These are phyloP conservation scores for Aspergillus wentii DNA, from an alignment of 495 filamentous ascomycete species.

Conservation along the genomic window DNA sequence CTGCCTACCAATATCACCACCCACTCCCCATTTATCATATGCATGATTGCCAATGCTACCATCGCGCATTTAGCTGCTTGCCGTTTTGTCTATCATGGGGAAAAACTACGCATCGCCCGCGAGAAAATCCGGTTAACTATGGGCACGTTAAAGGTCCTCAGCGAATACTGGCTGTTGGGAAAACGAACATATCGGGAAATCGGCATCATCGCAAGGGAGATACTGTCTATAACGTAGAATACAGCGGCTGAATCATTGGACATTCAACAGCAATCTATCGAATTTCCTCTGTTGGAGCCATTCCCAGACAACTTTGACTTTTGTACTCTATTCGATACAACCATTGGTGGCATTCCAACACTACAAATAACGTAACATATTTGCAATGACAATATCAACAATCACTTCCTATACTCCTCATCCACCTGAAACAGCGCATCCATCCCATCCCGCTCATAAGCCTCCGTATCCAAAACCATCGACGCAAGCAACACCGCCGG, in stretches of 20 bases:
- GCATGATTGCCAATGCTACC: constrained; percentile 18
- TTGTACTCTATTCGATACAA: no score
- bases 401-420: constrained; percentile 13
- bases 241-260: no score
- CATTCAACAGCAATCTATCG: no score
- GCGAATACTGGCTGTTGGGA: constrained; percentile 14
- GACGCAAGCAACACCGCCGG: constrained; percentile 21
- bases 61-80: constrained; percentile 18
- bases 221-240: no score
- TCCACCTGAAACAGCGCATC: constrained; percentile 14
- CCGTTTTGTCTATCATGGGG: constrained; percentile 10
- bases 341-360: no score
- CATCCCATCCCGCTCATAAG: constrained; percentile 10
- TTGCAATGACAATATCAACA: no score
- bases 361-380: no score
- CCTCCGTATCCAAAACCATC: constrained; percentile 25
- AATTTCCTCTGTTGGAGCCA: no score
- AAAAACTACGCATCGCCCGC: constrained; percentile 5
- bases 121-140: constrained; percentile 16
- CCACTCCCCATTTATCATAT: constrained; percentile 18
- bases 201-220: constrained; percentile 14
- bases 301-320: no score
- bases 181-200: constrained; percentile 15
- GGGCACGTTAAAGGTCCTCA: constrained; percentile 15
- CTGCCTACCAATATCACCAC: constrained; percentile 13